These are phyloP conservation scores for Elsinoe necatrix DNA, from an alignment of 2,329 filamentous ascomycete species.

Conservation along the genomic window DNA sequence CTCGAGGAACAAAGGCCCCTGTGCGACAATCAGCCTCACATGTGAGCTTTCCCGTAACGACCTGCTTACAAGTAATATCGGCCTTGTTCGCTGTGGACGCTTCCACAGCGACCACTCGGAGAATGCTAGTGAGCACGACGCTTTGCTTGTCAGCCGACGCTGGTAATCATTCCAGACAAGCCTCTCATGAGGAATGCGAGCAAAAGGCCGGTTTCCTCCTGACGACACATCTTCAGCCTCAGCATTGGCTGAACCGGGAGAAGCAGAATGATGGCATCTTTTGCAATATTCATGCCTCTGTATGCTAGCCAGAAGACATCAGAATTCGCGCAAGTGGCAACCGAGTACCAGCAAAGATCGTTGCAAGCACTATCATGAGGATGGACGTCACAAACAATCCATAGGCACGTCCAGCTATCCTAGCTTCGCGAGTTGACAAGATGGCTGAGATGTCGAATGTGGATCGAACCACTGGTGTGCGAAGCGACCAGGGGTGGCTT, in stretches of 20 bases:
- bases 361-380: conserved; percentile 15
- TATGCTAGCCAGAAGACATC: conserved; percentile 23
- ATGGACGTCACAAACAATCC: conserved; percentile 18
- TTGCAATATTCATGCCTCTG: conserved; percentile 22
- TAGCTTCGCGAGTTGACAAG: conserved; percentile 8
- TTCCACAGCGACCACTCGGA: conserved; percentile 21
- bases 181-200: conserved; percentile 24
- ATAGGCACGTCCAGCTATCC: conserved; percentile 16
- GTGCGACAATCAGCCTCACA: conserved; percentile 15
- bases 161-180: conserved; percentile 21
- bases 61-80: conserved; percentile 20
- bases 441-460: background rate
- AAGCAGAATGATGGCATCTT: conserved; percentile 24
- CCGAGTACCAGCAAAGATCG: conserved; percentile 13
- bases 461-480: background rate
- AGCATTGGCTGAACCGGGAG: conserved; percentile 25
- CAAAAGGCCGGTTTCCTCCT: conserved; percentile 23
- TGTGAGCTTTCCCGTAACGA: background rate
- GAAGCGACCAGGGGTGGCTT: background rate
- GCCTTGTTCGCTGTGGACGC: conserved; percentile 15
- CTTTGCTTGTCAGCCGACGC: conserved; percentile 16
- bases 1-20: conserved; percentile 17
- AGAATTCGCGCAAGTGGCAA: conserved; percentile 25
- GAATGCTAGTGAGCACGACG: conserved; percentile 22
- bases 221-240: conserved; percentile 21